These are phyloP conservation scores for Fragaria iinumae DNA, from an alignment of 306 rosid genomes.

Conservation along the genomic window DNA sequence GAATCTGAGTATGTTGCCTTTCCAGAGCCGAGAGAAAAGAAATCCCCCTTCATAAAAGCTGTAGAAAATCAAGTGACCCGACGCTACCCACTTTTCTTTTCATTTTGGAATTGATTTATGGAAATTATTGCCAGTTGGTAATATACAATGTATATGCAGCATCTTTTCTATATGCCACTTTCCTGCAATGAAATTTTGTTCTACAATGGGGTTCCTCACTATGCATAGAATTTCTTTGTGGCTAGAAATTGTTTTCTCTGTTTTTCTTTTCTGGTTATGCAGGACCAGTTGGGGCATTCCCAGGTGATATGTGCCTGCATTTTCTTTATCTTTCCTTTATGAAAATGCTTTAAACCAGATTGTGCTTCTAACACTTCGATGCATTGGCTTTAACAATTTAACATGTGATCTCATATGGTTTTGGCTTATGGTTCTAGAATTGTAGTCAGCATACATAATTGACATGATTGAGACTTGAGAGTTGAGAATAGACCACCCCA, in stretches of 20 bases:
- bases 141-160: background rate
- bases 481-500: background rate
- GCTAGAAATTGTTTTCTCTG: background rate
- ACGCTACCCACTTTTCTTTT: background rate
- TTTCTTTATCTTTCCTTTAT: background rate
- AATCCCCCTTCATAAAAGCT: background rate
- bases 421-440: background rate
- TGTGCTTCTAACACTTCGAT: background rate
- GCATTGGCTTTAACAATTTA: background rate
- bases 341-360: background rate
- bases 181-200: background rate
- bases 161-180: background rate
- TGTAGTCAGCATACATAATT: conserved; percentile 1
- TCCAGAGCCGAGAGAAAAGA: background rate
- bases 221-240: background rate
- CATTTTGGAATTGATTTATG: background rate
- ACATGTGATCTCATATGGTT: conserved; percentile 15
- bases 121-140: background rate
- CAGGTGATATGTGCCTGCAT: background rate
- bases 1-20: conserved; percentile 4
- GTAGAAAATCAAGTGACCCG: background rate
- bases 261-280: background rate
- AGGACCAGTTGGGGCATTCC: background rate
- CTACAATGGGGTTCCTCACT: background rate
- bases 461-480: background rate